phyloP scores from a whole-genome alignment of 345 rosid genomes.

The Litchi chinensis region DNA sequence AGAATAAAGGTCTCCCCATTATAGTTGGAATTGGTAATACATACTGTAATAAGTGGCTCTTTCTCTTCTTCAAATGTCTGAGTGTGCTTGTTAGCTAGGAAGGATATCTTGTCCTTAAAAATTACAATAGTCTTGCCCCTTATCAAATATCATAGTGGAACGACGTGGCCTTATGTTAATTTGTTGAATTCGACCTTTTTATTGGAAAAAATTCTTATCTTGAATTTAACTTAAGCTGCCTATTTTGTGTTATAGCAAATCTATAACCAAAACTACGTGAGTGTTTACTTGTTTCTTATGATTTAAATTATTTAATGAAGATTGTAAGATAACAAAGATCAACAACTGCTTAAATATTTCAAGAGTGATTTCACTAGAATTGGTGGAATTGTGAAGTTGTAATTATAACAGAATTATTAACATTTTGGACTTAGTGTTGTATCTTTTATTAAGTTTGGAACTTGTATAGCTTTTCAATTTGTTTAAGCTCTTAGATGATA shows the following conservation, averaged over 20 bases:
- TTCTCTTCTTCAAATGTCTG: conserved; percentile 13
- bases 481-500: conserved; percentile 7
- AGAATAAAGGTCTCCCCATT: conserved; percentile 83
- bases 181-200: not conserved
- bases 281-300: not conserved
- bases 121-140: not conserved
- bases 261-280: not conserved
- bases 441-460: not conserved
- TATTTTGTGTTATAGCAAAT: not conserved
- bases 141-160: not conserved
- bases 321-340: not conserved
- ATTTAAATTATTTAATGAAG: not conserved
- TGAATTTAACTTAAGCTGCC: not conserved
- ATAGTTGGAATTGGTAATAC: conserved; percentile 94
- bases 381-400: conserved; percentile 6
- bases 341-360: not conserved
- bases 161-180: not conserved
- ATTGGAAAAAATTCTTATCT: not conserved
- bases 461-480: not conserved
- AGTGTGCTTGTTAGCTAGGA: conserved; percentile 15
- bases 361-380: not conserved
- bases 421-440: conserved; percentile 4
- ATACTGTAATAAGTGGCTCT: conserved; percentile 1
- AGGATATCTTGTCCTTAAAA: not conserved
- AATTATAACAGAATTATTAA: not conserved